These are phyloP conservation scores for Isabelozyma pseudorhagii DNA, from an alignment of 805 yeast species.

Conservation along the genomic window DNA sequence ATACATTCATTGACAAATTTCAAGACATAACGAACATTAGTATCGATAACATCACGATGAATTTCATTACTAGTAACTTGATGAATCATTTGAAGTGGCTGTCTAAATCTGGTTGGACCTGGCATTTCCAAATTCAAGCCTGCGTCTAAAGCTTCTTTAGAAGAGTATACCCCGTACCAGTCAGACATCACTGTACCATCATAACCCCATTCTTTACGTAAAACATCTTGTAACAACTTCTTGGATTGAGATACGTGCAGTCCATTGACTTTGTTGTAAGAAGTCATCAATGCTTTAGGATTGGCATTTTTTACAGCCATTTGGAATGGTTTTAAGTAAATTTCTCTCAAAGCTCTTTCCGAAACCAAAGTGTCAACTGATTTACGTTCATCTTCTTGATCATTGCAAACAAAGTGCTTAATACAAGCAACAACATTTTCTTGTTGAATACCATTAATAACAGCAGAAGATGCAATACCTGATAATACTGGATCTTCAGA, in stretches of 20 bases:
- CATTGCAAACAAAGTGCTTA: constrained; percentile 64
- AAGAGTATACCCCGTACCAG: constrained; percentile 59
- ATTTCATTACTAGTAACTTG: constrained; percentile 42
- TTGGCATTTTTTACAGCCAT: constrained; percentile 50
- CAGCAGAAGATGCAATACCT: constrained; percentile 46
- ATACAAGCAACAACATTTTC: constrained; percentile 51
- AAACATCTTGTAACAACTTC: constrained; percentile 40
- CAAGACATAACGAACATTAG: constrained; percentile 47
- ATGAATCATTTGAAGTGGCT: constrained; percentile 37
- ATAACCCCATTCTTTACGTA: constrained; percentile 57
- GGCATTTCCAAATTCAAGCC: constrained; percentile 71
- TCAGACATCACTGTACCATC: constrained; percentile 59
- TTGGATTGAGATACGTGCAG: constrained; percentile 50
- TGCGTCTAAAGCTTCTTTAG: constrained; percentile 44
- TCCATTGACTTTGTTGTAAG: constrained; percentile 64
- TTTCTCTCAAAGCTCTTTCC: constrained; percentile 62
- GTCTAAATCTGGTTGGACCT: constrained; percentile 51
- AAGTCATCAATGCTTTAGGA: constrained; percentile 59
- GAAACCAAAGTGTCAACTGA: constrained; percentile 48
- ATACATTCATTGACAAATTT: constrained; percentile 43
- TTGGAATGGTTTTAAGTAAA: constrained; percentile 62
- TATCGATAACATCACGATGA: constrained; percentile 40
- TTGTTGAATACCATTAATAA: constrained; percentile 54
- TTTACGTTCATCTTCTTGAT: constrained; percentile 54
- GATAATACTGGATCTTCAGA: constrained; percentile 56